phyloP scores from a whole-genome alignment of 2,329 filamentous ascomycete species.

The Blastomyces silverae region DNA sequence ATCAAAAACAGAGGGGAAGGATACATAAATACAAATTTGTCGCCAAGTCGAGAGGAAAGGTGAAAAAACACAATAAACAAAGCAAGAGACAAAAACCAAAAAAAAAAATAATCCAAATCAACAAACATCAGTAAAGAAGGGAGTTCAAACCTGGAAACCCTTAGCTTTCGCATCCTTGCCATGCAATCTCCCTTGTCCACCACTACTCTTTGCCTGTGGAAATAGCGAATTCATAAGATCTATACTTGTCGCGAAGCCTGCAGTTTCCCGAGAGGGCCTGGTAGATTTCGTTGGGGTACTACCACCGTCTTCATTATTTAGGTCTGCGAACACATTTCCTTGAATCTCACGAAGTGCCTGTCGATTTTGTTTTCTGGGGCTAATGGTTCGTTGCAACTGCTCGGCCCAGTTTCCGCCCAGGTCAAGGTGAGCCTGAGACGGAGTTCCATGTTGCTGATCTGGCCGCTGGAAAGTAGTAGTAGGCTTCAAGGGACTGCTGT shows the following conservation, averaged over 20 bases:
- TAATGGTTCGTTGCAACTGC: conserved; percentile 88
- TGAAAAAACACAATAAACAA: conserved; percentile 28
- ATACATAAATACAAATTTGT: conserved; percentile 23
- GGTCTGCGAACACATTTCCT: conserved; percentile 50
- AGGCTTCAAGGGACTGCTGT: conserved; percentile 31
- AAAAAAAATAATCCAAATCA: conserved; percentile 27
- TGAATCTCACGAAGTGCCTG: conserved; percentile 62
- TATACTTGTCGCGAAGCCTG: conserved; percentile 78
- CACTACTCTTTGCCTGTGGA: conserved; percentile 52
- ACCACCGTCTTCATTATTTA: conserved; percentile 31
- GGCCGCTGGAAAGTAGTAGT: conserved; percentile 18
- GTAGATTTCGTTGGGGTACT: conserved; percentile 26
- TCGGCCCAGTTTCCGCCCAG: conserved; percentile 84
- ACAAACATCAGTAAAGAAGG: conserved; percentile 30
- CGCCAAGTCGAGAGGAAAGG: conserved; percentile 20
- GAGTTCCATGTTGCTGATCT: conserved; percentile 33
- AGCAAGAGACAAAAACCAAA: conserved; percentile 19
- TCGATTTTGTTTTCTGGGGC: conserved; percentile 85
- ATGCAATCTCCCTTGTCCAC: conserved; percentile 45
- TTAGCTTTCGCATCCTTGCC: conserved; percentile 51
- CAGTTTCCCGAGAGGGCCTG: conserved; percentile 39
- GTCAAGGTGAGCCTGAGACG: conserved; percentile 47
- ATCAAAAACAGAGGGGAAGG: not conserved
- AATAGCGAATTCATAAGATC: conserved; percentile 95
- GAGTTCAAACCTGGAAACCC: conserved; percentile 88